Percentiles rank a stretch among this genome's conserved stretches.
Evolutionary conservation across 768 basidiomycete species (phyloP).

Genomic region (Fomitopsis serialis): DNA sequence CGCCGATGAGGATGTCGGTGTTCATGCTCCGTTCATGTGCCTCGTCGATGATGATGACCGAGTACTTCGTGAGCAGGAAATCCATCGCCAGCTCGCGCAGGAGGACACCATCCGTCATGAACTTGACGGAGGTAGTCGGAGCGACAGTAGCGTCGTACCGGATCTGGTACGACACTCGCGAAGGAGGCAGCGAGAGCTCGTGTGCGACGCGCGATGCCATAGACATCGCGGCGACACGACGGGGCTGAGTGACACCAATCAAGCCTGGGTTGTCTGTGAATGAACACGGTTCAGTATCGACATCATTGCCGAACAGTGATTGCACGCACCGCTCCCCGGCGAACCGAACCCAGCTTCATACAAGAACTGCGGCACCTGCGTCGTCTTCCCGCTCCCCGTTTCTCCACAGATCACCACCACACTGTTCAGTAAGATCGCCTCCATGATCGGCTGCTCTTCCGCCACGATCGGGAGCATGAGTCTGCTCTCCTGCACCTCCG

Average conservation of each 20-base stretch:
- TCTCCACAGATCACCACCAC: conserved; percentile 89
- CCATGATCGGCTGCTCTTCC: conserved; percentile 94
- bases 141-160: conserved; percentile 95
- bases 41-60: conserved; percentile 94
- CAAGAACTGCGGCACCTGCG: conserved; percentile 97
- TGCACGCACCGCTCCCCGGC: conserved; percentile 63
- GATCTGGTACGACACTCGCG: conserved; percentile 91
- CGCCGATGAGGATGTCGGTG: conserved; percentile 95
- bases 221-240: conserved; percentile 95
- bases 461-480: conserved; percentile 82
- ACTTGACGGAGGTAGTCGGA: conserved; percentile 88
- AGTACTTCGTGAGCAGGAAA: conserved; percentile 91
- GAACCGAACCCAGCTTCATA: conserved; percentile 94
- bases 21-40: conserved; percentile 98
- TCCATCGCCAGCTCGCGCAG: conserved; percentile 89
- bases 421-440: conserved; percentile 79
- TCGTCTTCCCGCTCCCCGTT: conserved; percentile 98
- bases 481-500: conserved; percentile 71
- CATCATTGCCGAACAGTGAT: not conserved
- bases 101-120: conserved; percentile 99
- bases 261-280: conserved; percentile 88
- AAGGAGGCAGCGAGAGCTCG: conserved; percentile 81
- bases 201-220: conserved; percentile 92
- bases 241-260: conserved; percentile 96
- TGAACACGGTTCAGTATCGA: conserved; percentile 2